phyloP scores from a whole-genome alignment of 208 protist species.

The Borovskyia barvae region DNA sequence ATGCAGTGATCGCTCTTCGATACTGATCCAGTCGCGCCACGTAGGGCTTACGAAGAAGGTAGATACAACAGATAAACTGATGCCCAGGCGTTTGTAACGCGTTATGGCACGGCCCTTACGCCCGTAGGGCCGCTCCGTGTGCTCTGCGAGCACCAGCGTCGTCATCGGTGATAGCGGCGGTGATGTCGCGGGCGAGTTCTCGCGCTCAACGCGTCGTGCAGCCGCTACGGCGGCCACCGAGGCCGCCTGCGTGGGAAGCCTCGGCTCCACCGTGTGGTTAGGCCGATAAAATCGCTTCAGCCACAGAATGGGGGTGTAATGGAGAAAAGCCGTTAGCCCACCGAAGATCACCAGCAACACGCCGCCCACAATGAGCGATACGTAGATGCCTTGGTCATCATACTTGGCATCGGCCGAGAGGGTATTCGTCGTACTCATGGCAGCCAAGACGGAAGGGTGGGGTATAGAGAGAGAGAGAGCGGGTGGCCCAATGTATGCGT shows the following conservation, averaged over 20 bases:
- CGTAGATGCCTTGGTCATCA: conserved; percentile 80
- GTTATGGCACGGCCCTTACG: conserved; percentile 13
- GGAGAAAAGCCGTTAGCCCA: conserved; percentile 36
- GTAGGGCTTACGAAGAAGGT: conserved; percentile 52
- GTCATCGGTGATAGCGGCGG: neutral
- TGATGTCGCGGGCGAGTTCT: neutral
- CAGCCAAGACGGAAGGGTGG: neutral
- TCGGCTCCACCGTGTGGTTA: conserved; percentile 69
- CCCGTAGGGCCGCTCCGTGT: conserved; percentile 14
- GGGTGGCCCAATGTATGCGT: no score
- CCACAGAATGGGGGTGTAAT: conserved; percentile 48
- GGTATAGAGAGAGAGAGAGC: conserved; percentile 2
- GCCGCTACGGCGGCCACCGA: neutral
- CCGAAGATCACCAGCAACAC: conserved; percentile 32
- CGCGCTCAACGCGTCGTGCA: neutral
- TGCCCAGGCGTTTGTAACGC: conserved; percentile 45
- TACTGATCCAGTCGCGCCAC: conserved; percentile 49
- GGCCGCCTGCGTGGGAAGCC: neutral
- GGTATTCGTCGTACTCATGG: conserved; percentile 6
- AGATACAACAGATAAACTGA: conserved; percentile 50
- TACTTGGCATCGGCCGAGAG: conserved; percentile 33
- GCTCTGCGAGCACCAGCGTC: conserved; percentile 10
- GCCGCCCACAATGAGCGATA: conserved; percentile 45
- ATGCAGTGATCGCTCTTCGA: conserved; percentile 67
- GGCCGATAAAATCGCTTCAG: conserved; percentile 73